A percentile compares a stretch with the other conserved stretches of the same genome.
Evolutionary conservation across 495 filamentous ascomycete genomes (phyloP).

Genomic region (Aspergillus heteromorphus): DNA sequence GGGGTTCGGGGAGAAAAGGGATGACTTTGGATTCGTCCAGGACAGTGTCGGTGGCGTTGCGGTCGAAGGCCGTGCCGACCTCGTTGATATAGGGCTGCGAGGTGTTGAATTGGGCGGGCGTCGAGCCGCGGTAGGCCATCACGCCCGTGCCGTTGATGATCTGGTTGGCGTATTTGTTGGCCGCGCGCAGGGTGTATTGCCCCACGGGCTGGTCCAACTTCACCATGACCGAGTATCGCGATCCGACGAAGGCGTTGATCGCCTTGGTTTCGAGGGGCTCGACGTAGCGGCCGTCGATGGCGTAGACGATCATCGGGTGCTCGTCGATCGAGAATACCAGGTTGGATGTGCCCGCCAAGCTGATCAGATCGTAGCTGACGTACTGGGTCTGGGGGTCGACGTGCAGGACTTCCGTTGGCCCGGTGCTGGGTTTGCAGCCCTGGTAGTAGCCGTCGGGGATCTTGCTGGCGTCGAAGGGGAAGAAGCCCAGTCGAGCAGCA

Average conservation of each 20-base stretch:
- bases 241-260: slow-evolving; percentile 27
- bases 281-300: slow-evolving; percentile 35
- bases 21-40: slow-evolving; percentile 18
- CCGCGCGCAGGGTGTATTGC: slow-evolving; percentile 29
- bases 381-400: slow-evolving; percentile 34
- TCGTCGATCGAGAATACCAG: slow-evolving; percentile 39
- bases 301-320: slow-evolving; percentile 38
- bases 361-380: slow-evolving; percentile 47
- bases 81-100: slow-evolving; percentile 36
- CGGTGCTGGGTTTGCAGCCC: slow-evolving; percentile 38
- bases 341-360: slow-evolving; percentile 30
- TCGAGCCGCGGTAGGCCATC: slow-evolving; percentile 22
- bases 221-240: slow-evolving; percentile 34
- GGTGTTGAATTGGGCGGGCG: not conserved
- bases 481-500: slow-evolving; percentile 25
- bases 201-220: slow-evolving; percentile 28
- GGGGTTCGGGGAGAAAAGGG: slow-evolving; percentile 6
- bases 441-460: slow-evolving; percentile 33
- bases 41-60: not conserved
- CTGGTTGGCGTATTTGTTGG: slow-evolving; percentile 26
- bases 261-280: slow-evolving; percentile 28
- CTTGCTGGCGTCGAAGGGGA: slow-evolving; percentile 21
- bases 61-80: slow-evolving; percentile 18
- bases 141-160: slow-evolving; percentile 31
- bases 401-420: slow-evolving; percentile 27